Evolutionary conservation across 805 yeast species (phyloP).

Genomic region (Komagataella populi): DNA sequence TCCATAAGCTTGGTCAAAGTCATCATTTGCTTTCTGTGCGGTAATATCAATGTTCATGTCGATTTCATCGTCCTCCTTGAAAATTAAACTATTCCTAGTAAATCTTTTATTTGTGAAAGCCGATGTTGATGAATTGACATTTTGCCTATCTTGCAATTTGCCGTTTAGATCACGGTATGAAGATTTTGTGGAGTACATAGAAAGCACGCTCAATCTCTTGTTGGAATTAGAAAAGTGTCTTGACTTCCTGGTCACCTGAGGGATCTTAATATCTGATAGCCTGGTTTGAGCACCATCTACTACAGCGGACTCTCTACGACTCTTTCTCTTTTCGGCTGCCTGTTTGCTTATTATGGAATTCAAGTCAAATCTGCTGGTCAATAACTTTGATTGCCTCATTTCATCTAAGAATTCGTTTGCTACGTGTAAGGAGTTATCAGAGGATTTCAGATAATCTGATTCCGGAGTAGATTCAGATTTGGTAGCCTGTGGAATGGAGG

Average conservation of each 20-base stretch:
- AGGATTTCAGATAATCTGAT: not conserved
- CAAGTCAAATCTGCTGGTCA: slow-evolving; percentile 26
- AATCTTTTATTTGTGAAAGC: slow-evolving; percentile 1
- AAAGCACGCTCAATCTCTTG: slow-evolving; percentile 59
- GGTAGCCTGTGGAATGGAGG: not conserved
- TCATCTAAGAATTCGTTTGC: slow-evolving; percentile 30
- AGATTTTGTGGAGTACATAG: slow-evolving; percentile 55
- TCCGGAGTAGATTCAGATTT: not conserved
- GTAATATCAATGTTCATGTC: not conserved
- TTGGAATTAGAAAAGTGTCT: slow-evolving; percentile 45
- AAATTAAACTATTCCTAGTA: slow-evolving; percentile 2
- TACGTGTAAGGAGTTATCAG: slow-evolving; percentile 6
- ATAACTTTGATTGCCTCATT: slow-evolving; percentile 27
- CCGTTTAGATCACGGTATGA: slow-evolving; percentile 47
- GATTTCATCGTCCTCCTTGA: not conserved
- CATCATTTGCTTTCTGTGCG: not conserved
- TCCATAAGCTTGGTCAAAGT: not conserved
- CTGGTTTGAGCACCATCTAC: slow-evolving; percentile 26
- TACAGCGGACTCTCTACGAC: slow-evolving; percentile 5
- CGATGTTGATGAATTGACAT: slow-evolving; percentile 5
- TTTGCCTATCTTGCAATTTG: slow-evolving; percentile 16
- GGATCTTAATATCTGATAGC: slow-evolving; percentile 52
- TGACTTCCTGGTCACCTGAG: slow-evolving; percentile 59
- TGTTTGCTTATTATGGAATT: slow-evolving; percentile 3
- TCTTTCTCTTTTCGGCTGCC: slow-evolving; percentile 12